Evolutionary conservation across 129 eudicot genomes (phyloP).

Genomic region (Artemisia tridentata): DNA sequence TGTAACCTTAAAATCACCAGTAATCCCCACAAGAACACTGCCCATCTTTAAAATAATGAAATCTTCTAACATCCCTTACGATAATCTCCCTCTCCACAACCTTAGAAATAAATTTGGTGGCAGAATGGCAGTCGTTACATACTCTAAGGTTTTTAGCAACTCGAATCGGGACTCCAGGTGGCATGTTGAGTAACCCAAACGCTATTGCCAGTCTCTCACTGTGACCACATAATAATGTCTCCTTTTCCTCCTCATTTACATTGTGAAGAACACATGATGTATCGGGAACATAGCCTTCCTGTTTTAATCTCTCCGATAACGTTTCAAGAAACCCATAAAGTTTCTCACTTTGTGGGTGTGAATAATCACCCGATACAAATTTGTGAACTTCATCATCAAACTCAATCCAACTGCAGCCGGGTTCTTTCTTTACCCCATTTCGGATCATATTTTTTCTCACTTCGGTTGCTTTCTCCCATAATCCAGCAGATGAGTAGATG

Average conservation of each 20-base stretch:
- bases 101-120: conserved; percentile 47
- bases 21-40: conserved; percentile 47
- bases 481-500: conserved; percentile 68
- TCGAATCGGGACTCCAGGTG: conserved; percentile 65
- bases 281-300: conserved; percentile 77
- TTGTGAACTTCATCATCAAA: conserved; percentile 63
- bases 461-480: conserved; percentile 70
- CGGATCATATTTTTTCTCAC: conserved; percentile 59
- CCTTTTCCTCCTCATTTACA: conserved; percentile 73
- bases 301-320: conserved; percentile 53
- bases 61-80: conserved; percentile 42
- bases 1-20: conserved; percentile 31
- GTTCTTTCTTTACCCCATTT: conserved; percentile 75
- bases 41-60: conserved; percentile 43
- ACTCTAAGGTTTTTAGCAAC: conserved; percentile 81
- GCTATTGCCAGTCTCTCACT: conserved; percentile 82
- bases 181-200: conserved; percentile 68
- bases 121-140: conserved; percentile 75
- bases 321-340: conserved; percentile 49
- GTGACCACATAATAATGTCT: conserved; percentile 68
- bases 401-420: conserved; percentile 90
- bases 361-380: conserved; percentile 63
- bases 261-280: conserved; percentile 84
- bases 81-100: conserved; percentile 43
- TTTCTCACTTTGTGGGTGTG: conserved; percentile 67